Conservation (phyloP, 192 early-diverging fungal species). For the Chytriomyces hyalinus region DNA sequence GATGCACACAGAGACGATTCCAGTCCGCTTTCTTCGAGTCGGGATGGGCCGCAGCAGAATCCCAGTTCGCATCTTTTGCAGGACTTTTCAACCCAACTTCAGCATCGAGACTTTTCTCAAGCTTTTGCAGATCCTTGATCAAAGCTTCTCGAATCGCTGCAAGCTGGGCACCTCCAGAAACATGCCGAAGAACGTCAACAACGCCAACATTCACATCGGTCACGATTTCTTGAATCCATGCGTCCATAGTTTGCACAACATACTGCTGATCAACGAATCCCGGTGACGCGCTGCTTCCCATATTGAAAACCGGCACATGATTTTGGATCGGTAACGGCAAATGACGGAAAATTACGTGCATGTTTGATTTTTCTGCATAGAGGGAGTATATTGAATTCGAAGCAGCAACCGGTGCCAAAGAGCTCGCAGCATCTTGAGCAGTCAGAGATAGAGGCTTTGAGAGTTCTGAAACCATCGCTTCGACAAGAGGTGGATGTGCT, state of each 20-base stretch:
- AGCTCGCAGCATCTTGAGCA: neutral
- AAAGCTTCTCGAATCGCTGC: slow-evolving; percentile 21
- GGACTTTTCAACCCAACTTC: neutral
- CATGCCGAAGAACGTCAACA: slow-evolving; percentile 16
- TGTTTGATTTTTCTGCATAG: slow-evolving; percentile 48
- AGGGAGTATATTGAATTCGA: slow-evolving; percentile 12
- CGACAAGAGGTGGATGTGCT: neutral
- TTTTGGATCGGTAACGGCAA: slow-evolving; percentile 38
- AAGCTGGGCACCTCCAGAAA: slow-evolving; percentile 16
- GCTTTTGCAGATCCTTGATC: slow-evolving; percentile 8
- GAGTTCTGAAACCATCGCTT: neutral
- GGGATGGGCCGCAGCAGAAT: too few relatives aligned
- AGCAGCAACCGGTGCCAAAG: neutral
- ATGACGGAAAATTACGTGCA: slow-evolving; percentile 42
- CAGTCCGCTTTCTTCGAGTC: neutral
- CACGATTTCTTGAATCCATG: neutral
- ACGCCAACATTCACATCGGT: slow-evolving; percentile 3
- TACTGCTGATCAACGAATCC: neutral
- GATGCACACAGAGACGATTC: slow-evolving; percentile 4
- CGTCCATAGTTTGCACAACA: neutral
- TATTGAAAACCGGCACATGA: slow-evolving; percentile 32
- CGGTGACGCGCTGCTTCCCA: neutral
- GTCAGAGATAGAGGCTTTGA: neutral
- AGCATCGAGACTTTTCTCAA: slow-evolving; percentile 19
- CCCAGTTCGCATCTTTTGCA: too few relatives aligned